These are phyloP conservation scores for Pugionium dolabratum DNA, from an alignment of 345 rosid species.

Conservation along the genomic window DNA sequence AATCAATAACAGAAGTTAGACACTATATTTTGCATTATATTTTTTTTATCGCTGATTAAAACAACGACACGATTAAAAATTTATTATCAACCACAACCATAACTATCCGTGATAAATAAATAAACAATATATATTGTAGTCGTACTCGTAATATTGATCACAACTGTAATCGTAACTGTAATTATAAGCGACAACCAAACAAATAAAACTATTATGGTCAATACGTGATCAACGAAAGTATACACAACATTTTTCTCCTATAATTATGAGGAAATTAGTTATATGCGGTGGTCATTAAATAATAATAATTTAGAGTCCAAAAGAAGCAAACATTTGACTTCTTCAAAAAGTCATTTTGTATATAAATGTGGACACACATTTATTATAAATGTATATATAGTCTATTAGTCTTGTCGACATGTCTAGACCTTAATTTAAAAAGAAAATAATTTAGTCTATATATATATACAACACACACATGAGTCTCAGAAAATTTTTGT, in stretches of 20 bases:
- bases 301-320: constrained; percentile 4
- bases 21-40: no score
- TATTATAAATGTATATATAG: constrained; percentile 20
- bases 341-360: constrained; percentile 24
- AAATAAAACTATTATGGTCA: not conserved
- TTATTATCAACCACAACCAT: no score
- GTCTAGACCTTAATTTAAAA: constrained; percentile 22
- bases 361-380: constrained; percentile 17
- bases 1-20: no score
- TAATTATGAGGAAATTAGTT: not conserved
- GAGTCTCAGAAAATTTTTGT: constrained; percentile 31
- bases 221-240: not conserved
- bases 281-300: constrained; percentile 1
- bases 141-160: no score
- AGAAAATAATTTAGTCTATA: constrained; percentile 30
- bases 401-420: constrained; percentile 25
- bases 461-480: constrained; percentile 8
- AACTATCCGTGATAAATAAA: no score
- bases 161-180: no score
- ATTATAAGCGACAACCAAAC: no score
- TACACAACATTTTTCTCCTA: not conserved
- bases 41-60: no score
- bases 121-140: no score
- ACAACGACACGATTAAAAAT: no score
- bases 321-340: constrained; percentile 27